Base-by-base conservation (phyloP, 176 grass and related monocot genomes). In the Echinochloa phyllopogon region DNA sequence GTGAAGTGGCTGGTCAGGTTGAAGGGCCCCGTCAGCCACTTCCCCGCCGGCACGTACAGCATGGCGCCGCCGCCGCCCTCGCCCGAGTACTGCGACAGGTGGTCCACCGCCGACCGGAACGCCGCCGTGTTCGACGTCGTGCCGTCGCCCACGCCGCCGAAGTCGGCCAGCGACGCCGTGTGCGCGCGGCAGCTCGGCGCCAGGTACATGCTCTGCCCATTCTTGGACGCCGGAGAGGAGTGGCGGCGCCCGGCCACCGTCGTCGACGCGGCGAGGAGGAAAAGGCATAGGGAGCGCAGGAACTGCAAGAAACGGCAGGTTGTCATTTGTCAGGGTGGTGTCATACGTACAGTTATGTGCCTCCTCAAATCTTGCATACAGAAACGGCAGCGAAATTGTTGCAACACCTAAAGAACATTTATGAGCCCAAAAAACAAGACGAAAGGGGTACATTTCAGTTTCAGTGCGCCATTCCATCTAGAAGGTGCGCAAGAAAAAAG, bases 1-100 rank as follows among this genome's bases (percentile, higher is more conserved):
- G 94, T 99, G 89, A 99, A 99, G 77, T 83, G 89, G 84, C 91
- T 96, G 20, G 94, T 99, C 20, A 96, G 91, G 88, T 96, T 99
- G 83, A 99, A 99, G 0, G 96, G 96, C 41, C 91, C 96, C 4
- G 96, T 99, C 6, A 99, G 86, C 96, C 96, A 99, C 84, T 64
- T 84, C 37, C 97, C 97, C 4, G 90, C 78, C 43, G 96, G 97
- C 14, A 99, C 90, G 76, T 89, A 94, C 14, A 94, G 89, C 93
- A 94, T 94, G 21, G 69, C 91, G 4, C 96, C 96, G 47, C 96
- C 89, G 45, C 17, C 85, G 25, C 23, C 72, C 33, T 86, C 62
- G 51, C 62, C 79, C 1, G 86, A 85, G 87, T 87, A 94, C 84
- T 99, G 96, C 55, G 88, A 85, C 27, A 99, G 84, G 65, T 96